Conservation (phyloP, 306 rosid species). For the Prunus campanulata region DNA sequence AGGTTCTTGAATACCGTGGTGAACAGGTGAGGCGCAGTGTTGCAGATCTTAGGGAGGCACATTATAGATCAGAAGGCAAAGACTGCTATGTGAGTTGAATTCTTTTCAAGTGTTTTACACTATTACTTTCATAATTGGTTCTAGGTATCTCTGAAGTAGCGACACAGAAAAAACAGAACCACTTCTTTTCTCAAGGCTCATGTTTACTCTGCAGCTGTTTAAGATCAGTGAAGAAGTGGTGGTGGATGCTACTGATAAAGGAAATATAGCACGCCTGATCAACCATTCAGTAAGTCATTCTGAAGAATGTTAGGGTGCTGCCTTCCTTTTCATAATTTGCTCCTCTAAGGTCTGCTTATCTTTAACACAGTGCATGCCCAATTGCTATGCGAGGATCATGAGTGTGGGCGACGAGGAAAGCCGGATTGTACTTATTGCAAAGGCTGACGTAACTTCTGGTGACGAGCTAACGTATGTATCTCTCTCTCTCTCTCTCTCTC, state of each 20-base stretch:
- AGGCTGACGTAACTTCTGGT: conserved; percentile 67
- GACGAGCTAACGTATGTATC: conserved; percentile 85
- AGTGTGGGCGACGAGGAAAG: conserved; percentile 96
- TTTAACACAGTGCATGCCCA: conserved; percentile 83
- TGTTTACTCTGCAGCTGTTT: conserved; percentile 62
- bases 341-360: background rate
- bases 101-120: background rate
- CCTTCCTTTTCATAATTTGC: background rate
- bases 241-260: conserved; percentile 98
- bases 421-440: conserved; percentile 94
- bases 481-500: background rate
- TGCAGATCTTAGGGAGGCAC: conserved; percentile 93
- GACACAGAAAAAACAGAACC: no score
- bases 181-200: conserved; percentile 12
- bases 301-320: background rate
- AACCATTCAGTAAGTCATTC: conserved; percentile 84
- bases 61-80: conserved; percentile 77
- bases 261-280: conserved; percentile 94
- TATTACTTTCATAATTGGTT: background rate
- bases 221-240: conserved; percentile 99
- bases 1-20: conserved; percentile 99
- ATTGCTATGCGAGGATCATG: conserved; percentile 99
- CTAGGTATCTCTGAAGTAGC: background rate
- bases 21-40: conserved; percentile 93
- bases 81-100: conserved; percentile 84